Percentiles rank a stretch among this genome's conserved stretches.
phyloP scores from a whole-genome alignment of 257 asterid genomes.

The Solanum boliviense region DNA sequence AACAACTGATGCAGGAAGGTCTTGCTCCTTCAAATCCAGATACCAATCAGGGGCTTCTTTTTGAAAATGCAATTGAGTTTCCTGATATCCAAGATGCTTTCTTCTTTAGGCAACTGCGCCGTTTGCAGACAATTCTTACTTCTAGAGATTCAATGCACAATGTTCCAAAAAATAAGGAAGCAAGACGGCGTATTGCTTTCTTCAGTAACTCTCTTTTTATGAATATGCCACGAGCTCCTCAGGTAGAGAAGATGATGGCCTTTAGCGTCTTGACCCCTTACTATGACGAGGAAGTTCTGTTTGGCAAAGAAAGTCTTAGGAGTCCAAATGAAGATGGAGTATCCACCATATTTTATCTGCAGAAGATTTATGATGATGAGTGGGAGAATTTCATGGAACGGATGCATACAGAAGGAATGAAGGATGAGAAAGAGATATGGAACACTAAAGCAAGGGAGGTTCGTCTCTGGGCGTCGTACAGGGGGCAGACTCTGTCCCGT shows the following conservation, averaged over 20 bases:
- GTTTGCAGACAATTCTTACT: slow-evolving; percentile 61
- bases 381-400: slow-evolving; percentile 83
- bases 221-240: slow-evolving; percentile 95
- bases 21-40: slow-evolving; percentile 33
- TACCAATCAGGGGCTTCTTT: slow-evolving; percentile 37
- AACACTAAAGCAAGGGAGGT: slow-evolving; percentile 54
- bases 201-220: slow-evolving; percentile 88
- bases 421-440: slow-evolving; percentile 61
- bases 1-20: slow-evolving; percentile 64
- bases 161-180: slow-evolving; percentile 69
- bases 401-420: slow-evolving; percentile 75
- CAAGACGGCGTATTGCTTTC: slow-evolving; percentile 72
- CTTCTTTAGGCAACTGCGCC: slow-evolving; percentile 69
- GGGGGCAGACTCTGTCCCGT: slow-evolving; percentile 92
- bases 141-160: slow-evolving; percentile 77
- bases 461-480: slow-evolving; percentile 93
- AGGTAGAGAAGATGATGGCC: slow-evolving; percentile 91
- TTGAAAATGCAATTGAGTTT: slow-evolving; percentile 50
- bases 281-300: slow-evolving; percentile 86
- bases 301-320: slow-evolving; percentile 67
- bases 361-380: slow-evolving; percentile 76
- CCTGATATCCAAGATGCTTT: slow-evolving; percentile 49
- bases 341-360: slow-evolving; percentile 76
- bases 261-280: slow-evolving; percentile 95
- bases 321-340: slow-evolving; percentile 85